Base-by-base conservation (phyloP, 176 grass and related monocot species). In the Saccharum spontaneum region DNA sequence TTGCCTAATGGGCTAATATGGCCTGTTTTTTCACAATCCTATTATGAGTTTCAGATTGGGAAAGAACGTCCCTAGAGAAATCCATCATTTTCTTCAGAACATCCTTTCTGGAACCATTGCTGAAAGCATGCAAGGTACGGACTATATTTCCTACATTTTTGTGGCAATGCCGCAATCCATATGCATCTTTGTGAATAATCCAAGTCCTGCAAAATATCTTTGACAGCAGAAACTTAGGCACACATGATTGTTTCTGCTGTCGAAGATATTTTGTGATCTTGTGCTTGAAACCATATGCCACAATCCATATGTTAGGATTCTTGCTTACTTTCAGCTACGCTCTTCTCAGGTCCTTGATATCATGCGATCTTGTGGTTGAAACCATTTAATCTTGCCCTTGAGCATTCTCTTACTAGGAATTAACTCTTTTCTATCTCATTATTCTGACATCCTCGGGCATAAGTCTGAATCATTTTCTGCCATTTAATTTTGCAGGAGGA, bases 111-210 rank as follows among this genome's bases (percentile, higher is more conserved):
- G 85, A 93, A 6, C 91, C 93, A 44, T 37, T 95, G 89, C 67
- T 90, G 61, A 98, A 95, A 94, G 84, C 89, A 60, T 98, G 95
- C 89, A 98, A 90, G 91, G 95, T 98, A 84, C 4, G 26, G 14
- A 33, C 20, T 22, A 0, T 60, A 9, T 61, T 60, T 23, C 22
- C 55, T 60, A 54, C 17, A 54, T 55, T n/a, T 22, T 57, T 46
- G 7, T 20, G 36, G 2, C 22, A 31, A 4, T 37, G 57, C 7
- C 8, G 6, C 10, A 3, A 52, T 69, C n/a, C 13, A 69, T 37
- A 48, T 8, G 22, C 8, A 74, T 69, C 43, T 45, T 18, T 63
- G 39, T 75, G 55, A 40, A 46, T 24, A 36, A 36, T 74, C 16
- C 6, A 18, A 80, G 7, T 34, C 59, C 31, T 63, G 46, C 61